Percentiles rank a stretch among this genome's conserved stretches.
Evolutionary conservation across 2,329 filamentous ascomycete species (phyloP).

Genomic region (Xylaria sp.): DNA sequence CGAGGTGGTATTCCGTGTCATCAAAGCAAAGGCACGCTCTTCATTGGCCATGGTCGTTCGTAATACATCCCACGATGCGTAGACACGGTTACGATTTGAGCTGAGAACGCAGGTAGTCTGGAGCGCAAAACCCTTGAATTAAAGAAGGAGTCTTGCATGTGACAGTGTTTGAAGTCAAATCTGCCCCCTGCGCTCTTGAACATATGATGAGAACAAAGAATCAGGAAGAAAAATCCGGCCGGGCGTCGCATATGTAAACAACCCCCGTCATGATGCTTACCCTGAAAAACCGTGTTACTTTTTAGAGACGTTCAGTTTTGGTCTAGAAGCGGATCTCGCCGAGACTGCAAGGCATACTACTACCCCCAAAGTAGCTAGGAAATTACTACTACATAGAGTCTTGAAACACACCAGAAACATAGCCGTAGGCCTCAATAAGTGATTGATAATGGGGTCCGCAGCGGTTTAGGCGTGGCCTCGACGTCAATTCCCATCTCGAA

Average conservation of each 20-base stretch:
- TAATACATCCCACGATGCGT: background rate
- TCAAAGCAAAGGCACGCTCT: background rate
- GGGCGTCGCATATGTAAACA: background rate
- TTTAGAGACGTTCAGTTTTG: constrained; percentile 4
- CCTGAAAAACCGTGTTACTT: background rate
- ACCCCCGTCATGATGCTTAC: background rate
- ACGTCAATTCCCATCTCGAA: background rate
- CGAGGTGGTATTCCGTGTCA: constrained; percentile 1
- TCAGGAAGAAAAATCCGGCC: background rate
- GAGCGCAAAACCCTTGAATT: background rate
- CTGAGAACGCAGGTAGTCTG: background rate
- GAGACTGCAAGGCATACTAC: background rate
- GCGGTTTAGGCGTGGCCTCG: background rate
- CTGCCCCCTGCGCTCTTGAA: background rate
- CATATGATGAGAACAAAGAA: background rate
- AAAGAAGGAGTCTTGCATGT: background rate
- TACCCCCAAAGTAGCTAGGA: background rate
- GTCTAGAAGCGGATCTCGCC: constrained; percentile 14
- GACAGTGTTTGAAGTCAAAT: constrained; percentile 9
- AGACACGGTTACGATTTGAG: background rate
- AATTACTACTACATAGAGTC: background rate
- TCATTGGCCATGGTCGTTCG: background rate
- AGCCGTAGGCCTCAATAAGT: background rate
- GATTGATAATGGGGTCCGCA: constrained; percentile 10
- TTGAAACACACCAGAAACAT: constrained; percentile 17